These are phyloP conservation scores for Debaryomycetaceae sp. DNA, from an alignment of 1,139 yeast species.

Conservation along the genomic window DNA sequence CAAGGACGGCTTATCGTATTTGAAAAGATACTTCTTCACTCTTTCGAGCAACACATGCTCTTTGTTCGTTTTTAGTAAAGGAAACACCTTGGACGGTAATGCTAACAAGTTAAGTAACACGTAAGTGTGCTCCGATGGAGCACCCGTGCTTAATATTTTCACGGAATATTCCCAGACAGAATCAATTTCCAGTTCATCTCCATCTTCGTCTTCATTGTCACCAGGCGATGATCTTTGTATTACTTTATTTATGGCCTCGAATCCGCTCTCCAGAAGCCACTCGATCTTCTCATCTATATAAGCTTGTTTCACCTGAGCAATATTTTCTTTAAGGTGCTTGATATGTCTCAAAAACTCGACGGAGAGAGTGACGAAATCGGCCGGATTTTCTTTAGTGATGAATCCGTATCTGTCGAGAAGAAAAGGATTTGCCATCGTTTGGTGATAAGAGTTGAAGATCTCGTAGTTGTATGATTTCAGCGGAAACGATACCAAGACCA, in stretches of 20 bases:
- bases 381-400: conserved; percentile 49
- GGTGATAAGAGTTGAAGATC: conserved; percentile 77
- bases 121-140: conserved; percentile 23
- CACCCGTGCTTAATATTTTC: conserved; percentile 20
- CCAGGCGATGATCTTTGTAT: conserved; percentile 7
- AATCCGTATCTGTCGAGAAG: conserved; percentile 77
- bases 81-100: conserved; percentile 25
- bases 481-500: conserved; percentile 42
- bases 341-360: conserved; percentile 46
- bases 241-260: conserved; percentile 39
- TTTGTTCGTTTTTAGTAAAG: conserved; percentile 6
- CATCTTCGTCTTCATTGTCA: conserved; percentile 10
- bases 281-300: conserved; percentile 44
- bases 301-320: conserved; percentile 21
- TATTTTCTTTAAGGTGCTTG: conserved; percentile 23
- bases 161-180: conserved; percentile 28
- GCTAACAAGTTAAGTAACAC: conserved; percentile 23
- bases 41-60: conserved; percentile 6
- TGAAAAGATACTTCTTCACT: conserved; percentile 8
- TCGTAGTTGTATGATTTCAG: conserved; percentile 45
- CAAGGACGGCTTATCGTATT: conserved; percentile 7
- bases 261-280: conserved; percentile 65
- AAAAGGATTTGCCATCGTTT: conserved; percentile 57
- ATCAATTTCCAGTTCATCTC: conserved; percentile 18
- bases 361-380: conserved; percentile 57